phyloP scores from a whole-genome alignment of 2,329 filamentous ascomycete genomes.

The Alternaria gaisen region DNA sequence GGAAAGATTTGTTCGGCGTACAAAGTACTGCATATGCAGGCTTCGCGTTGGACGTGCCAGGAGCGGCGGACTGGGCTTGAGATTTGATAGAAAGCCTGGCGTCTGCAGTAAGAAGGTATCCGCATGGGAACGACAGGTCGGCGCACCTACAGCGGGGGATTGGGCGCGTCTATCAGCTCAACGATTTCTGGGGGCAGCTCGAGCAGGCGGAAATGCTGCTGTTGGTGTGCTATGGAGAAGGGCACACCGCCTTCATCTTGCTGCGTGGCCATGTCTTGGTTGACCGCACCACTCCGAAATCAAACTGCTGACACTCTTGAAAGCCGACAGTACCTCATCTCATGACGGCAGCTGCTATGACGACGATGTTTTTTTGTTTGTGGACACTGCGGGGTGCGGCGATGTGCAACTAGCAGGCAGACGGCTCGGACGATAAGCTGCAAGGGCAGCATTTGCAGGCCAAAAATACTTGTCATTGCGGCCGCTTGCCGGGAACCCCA shows the following conservation, averaged over 20 bases:
- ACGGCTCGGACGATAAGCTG: constrained; percentile 9
- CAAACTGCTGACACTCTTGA: background rate
- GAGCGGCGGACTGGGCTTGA: constrained; percentile 30
- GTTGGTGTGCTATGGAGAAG: constrained; percentile 55
- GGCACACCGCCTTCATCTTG: constrained; percentile 52
- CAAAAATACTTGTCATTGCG: constrained; percentile 32
- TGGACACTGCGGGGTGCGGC: constrained; percentile 14
- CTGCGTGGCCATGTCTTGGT: constrained; percentile 52
- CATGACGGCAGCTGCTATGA: constrained; percentile 9
- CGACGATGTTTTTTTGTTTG: constrained; percentile 15
- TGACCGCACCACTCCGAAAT: background rate
- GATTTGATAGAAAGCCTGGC: constrained; percentile 51
- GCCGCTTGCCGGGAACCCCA: constrained; percentile 22
- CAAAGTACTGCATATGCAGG: constrained; percentile 65
- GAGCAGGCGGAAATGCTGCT: constrained; percentile 66
- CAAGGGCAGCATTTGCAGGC: constrained; percentile 11
- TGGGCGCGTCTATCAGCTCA: constrained; percentile 60
- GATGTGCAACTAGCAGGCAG: constrained; percentile 14
- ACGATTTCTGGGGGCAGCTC: constrained; percentile 68
- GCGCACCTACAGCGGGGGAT: constrained; percentile 53
- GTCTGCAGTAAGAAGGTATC: constrained; percentile 33
- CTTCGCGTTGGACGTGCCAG: constrained; percentile 37
- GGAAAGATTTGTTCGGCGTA: constrained; percentile 65
- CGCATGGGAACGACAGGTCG: constrained; percentile 25
- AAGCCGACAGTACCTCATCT: background rate